Conservation (phyloP, 805 yeast genomes). For the Metschnikowia vanudenii region DNA sequence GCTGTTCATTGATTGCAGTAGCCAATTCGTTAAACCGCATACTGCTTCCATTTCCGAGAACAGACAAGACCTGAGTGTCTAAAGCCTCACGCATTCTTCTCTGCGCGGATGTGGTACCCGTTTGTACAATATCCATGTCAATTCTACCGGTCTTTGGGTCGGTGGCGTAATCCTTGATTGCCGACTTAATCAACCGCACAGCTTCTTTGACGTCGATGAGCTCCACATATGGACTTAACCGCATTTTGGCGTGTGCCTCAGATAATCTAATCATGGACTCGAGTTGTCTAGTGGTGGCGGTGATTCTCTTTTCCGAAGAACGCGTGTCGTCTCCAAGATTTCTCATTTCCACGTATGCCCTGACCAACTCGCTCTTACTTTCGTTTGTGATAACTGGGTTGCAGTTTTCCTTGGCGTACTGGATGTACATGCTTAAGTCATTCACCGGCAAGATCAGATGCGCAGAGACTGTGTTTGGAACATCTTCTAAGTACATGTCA, state of each 20-base stretch:
- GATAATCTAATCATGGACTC: constrained; percentile 93
- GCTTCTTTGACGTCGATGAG: constrained; percentile 88
- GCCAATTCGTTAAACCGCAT: constrained; percentile 60
- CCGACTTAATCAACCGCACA: constrained; percentile 86
- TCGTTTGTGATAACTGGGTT: constrained; percentile 77
- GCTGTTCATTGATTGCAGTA: constrained; percentile 62
- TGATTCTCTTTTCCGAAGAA: constrained; percentile 82
- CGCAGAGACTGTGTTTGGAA: constrained; percentile 66
- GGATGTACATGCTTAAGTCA: constrained; percentile 82
- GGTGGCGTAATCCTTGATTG: constrained; percentile 96
- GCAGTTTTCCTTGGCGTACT: constrained; percentile 85
- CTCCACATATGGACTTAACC: constrained; percentile 69
- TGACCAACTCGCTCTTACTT: constrained; percentile 83
- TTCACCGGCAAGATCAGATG: constrained; percentile 81
- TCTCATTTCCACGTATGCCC: constrained; percentile 90
- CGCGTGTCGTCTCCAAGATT: constrained; percentile 89
- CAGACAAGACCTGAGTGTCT: constrained; percentile 54
- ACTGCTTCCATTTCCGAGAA: constrained; percentile 50
- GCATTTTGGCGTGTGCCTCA: constrained; percentile 98
- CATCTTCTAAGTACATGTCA: constrained; percentile 85
- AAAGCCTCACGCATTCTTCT: constrained; percentile 74
- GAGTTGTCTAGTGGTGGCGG: constrained; percentile 96
- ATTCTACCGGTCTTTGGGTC: constrained; percentile 96
- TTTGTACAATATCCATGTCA: constrained; percentile 95
- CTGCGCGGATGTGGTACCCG: constrained; percentile 90